These are phyloP conservation scores for Ceratobasidium sp. DNA, from an alignment of 1,284 basidiomycete species.

Conservation along the genomic window DNA sequence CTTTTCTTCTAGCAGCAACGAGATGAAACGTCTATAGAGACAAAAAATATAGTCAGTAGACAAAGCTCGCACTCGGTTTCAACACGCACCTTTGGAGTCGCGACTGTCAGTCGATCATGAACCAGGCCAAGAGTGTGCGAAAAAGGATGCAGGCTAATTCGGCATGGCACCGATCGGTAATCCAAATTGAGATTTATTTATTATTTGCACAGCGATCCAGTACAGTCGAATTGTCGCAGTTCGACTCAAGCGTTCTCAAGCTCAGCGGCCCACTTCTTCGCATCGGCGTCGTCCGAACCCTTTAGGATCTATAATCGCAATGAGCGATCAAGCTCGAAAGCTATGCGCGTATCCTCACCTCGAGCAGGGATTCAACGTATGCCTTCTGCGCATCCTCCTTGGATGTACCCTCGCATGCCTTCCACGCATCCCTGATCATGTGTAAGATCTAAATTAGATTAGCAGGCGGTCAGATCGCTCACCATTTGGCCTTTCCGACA, in stretches of 20 bases:
- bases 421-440: conserved; percentile 83
- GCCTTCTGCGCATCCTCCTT: conserved; percentile 72
- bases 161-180: not conserved
- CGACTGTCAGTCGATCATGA: not conserved
- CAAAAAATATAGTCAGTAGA: not conserved
- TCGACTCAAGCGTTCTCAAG: conserved; percentile 55
- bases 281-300: conserved; percentile 58
- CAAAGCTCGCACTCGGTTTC: not conserved
- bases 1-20: too few relatives aligned
- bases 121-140: too few relatives aligned
- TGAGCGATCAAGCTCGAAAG: not conserved
- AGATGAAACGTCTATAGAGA: not conserved
- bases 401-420: conserved; percentile 69
- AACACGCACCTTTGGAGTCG: not conserved
- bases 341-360: conserved; percentile 56
- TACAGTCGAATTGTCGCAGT: conserved; percentile 7
- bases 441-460: conserved; percentile 22
- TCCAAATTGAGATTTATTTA: conserved; percentile 26
- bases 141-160: not conserved
- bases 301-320: conserved; percentile 59
- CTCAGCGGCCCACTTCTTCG: conserved; percentile 64
- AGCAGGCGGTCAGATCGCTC: conserved; percentile 42
- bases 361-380: conserved; percentile 76
- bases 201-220: not conserved
- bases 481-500: conserved; percentile 86